These are phyloP conservation scores for Simplicillium sp. DNA, from an alignment of 2,329 filamentous ascomycete genomes.

Conservation along the genomic window DNA sequence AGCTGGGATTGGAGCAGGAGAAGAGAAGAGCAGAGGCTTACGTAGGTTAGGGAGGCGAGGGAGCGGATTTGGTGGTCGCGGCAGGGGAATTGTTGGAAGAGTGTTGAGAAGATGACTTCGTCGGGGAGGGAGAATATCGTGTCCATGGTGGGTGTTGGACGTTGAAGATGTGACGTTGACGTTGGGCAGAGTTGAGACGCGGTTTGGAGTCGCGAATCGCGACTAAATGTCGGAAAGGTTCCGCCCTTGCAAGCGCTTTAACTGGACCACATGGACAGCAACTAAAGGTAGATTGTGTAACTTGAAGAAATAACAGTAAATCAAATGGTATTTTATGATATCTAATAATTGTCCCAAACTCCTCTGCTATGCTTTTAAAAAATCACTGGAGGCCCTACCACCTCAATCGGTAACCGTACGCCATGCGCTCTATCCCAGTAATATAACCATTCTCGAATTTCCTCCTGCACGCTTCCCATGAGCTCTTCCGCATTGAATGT, in stretches of 20 bases:
- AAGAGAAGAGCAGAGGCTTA: constrained; percentile 16
- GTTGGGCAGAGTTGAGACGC: neutral
- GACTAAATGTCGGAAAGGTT: no score
- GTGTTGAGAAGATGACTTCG: constrained; percentile 34
- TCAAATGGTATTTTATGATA: no score
- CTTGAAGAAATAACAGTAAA: no score
- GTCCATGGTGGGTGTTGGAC: constrained; percentile 16
- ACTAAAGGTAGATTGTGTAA: no score
- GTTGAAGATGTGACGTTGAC: neutral
- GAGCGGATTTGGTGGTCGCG: constrained; percentile 50
- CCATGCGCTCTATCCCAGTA: constrained; percentile 17
- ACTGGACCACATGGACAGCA: no score
- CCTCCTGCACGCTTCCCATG: constrained; percentile 18
- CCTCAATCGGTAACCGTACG: no score
- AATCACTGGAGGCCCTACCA: neutral
- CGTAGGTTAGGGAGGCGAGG: constrained; percentile 44
- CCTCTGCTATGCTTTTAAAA: neutral
- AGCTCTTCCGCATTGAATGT: constrained; percentile 21
- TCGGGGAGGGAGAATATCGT: constrained; percentile 42
- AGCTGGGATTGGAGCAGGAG: constrained; percentile 1
- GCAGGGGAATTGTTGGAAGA: constrained; percentile 43
- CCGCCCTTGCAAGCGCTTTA: no score
- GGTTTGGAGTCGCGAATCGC: no score
- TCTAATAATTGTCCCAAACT: no score
- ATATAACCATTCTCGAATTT: constrained; percentile 21